Evolutionary conservation across 257 asterid genomes (phyloP), one percentile per base, ranked within the genome.

Genomic region (Scutellaria barbata): DNA sequence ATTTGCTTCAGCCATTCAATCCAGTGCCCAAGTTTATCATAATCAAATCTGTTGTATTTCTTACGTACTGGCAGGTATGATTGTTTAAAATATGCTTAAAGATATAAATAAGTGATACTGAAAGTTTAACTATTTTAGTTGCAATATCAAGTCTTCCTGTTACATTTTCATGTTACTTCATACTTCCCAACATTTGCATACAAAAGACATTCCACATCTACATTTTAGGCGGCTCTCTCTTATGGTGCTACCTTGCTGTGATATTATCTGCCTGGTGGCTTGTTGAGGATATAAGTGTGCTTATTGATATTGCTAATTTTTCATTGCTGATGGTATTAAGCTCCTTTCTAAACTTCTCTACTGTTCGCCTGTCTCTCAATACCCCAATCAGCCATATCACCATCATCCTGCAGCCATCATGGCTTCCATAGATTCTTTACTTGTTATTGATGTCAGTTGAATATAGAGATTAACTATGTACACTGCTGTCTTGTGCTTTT

Each of bases 11-110:
- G 81, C 99, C 99, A 71, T 92, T 92, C 83, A 92, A 89, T 84
- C 99, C 99, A n/a, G 99, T 95, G 63, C 98, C 98, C 50, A 92
- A 90, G 83, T 95, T 95, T 59, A 85, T 95, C 81, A 87, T 95
- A 41, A 92, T 95, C 82, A 95, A 95, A 68, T 92, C 97, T 45
- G 98, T 95, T 5, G 97, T 95, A 20, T 92, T 95, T 82, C 96
- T 92, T 62, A 92, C 97, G 5, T 95, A 95, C 77, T 95, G 97
- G 95, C 99, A 95, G 99, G 99, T 92, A 84, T 0, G 74, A 54
- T 51, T 46, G 62, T 47, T 40, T 62, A 10, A 35, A 30, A 22
- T n/a, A 66, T 17, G 50, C 48, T 8, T 68, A 30, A 40, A 72
- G 25, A 62, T 20, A 13, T 30, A 57, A 13, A 17, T 30, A 13